These are phyloP conservation scores for Mucor irregularis DNA, from an alignment of 371 early-diverging fungal genomes.

Conservation along the genomic window DNA sequence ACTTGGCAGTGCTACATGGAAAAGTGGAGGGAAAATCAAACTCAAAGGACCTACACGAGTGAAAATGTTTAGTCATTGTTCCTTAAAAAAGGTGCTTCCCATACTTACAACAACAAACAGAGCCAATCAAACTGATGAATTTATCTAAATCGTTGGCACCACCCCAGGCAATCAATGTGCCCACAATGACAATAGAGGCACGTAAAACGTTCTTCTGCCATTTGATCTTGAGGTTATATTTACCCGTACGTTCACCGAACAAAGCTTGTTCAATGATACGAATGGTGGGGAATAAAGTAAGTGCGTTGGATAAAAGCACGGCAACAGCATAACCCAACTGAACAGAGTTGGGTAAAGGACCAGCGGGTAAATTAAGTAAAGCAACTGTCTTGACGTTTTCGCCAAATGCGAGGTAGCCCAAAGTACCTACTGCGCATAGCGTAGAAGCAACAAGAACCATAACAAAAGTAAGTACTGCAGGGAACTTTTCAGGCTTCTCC, in stretches of 20 bases:
- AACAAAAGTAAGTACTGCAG: slow-evolving; percentile 68
- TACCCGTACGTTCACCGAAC: slow-evolving; percentile 52
- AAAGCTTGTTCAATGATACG: slow-evolving; percentile 81
- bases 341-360: slow-evolving; percentile 53
- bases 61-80: not conserved
- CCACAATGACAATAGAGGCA: slow-evolving; percentile 60
- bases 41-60: slow-evolving; percentile 37
- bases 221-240: slow-evolving; percentile 56
- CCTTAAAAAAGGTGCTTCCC: not conserved
- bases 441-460: slow-evolving; percentile 71
- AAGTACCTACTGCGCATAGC: slow-evolving; percentile 72
- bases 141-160: slow-evolving; percentile 86
- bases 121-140: slow-evolving; percentile 89
- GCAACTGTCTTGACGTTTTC: slow-evolving; percentile 80
- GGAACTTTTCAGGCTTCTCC: slow-evolving; percentile 81
- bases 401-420: slow-evolving; percentile 89
- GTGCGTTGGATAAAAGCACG: slow-evolving; percentile 83
- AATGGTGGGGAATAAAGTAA: slow-evolving; percentile 87
- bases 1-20: slow-evolving; percentile 31
- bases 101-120: slow-evolving; percentile 77
- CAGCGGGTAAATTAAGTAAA: slow-evolving; percentile 78
- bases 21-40: slow-evolving; percentile 48
- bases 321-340: slow-evolving; percentile 88
- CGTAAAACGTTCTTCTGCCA: slow-evolving; percentile 89
- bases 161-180: slow-evolving; percentile 72